These are phyloP conservation scores for Fomitopsis betulina DNA, from an alignment of 1,284 basidiomycete genomes.

Conservation along the genomic window DNA sequence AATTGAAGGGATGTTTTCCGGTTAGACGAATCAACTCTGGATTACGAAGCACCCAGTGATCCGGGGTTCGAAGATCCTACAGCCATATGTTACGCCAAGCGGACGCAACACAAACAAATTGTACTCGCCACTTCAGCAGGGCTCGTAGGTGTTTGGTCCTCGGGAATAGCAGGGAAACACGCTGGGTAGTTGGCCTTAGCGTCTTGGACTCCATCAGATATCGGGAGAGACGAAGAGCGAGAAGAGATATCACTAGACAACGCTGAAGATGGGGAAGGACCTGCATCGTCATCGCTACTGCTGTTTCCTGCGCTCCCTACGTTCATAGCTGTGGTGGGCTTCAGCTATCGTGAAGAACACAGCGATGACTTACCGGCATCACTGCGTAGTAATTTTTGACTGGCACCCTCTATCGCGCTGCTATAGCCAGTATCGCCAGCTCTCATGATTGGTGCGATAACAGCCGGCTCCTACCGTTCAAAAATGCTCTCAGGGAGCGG, in stretches of 20 bases:
- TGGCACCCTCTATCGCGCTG: too few species aligned
- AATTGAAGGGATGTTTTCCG: conserved; percentile 61
- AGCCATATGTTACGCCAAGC: not conserved
- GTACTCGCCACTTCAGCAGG: conserved; percentile 10
- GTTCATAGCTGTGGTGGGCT: not conserved
- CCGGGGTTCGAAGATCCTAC: conserved; percentile 34
- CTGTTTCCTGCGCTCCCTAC: not conserved
- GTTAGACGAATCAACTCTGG: conserved; percentile 45
- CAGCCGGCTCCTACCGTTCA: not conserved
- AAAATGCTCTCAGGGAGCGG: not conserved
- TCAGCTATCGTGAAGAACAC: not conserved
- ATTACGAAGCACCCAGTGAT: conserved; percentile 39
- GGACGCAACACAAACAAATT: not conserved
- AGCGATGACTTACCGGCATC: not conserved
- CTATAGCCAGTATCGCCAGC: too few species aligned
- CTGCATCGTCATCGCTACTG: not conserved
- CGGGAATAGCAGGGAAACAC: conserved; percentile 11
- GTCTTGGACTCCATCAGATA: not conserved
- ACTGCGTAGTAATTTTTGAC: not conserved
- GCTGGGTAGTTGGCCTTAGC: not conserved
- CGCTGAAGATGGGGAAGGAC: not conserved
- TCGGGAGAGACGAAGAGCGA: not conserved
- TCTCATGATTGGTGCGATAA: not conserved
- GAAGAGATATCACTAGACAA: not conserved
- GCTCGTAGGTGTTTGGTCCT: conserved; percentile 9